Evolutionary conservation across 805 yeast species (phyloP).

Genomic region (Geotrichum ghanense): DNA sequence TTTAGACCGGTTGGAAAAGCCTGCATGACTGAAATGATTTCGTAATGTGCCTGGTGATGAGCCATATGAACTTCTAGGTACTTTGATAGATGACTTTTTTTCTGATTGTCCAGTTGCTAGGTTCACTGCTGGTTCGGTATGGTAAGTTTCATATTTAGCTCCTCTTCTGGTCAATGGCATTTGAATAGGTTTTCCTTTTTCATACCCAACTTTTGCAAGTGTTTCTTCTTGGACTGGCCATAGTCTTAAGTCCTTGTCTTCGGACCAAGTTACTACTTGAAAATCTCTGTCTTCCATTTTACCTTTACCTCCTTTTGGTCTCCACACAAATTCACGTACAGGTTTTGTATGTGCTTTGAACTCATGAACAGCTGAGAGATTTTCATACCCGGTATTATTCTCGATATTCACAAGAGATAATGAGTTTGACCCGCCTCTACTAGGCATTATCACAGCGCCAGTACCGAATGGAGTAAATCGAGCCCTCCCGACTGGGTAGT

Average conservation of each 20-base stretch:
- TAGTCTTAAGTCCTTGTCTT: slow-evolving; percentile 70
- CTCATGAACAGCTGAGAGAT: slow-evolving; percentile 40
- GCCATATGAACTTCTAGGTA: slow-evolving; percentile 1
- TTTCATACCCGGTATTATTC: slow-evolving; percentile 15
- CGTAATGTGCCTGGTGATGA: slow-evolving; percentile 5
- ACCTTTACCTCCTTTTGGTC: slow-evolving; percentile 43
- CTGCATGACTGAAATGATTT: slow-evolving; percentile 9
- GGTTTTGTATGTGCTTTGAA: slow-evolving; percentile 80
- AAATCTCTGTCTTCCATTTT: slow-evolving; percentile 62
- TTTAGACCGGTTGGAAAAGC: slow-evolving; percentile 2
- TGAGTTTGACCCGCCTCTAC: slow-evolving; percentile 70
- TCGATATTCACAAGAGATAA: slow-evolving; percentile 44
- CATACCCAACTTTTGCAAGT: slow-evolving; percentile 35
- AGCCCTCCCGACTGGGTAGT: slow-evolving; percentile 83
- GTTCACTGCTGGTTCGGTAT: slow-evolving; percentile 37
- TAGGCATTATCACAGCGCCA: slow-evolving; percentile 82
- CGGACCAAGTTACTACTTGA: slow-evolving; percentile 90
- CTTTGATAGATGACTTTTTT: background rate
- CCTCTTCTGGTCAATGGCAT: slow-evolving; percentile 30
- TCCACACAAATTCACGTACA: slow-evolving; percentile 82
- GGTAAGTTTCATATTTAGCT: slow-evolving; percentile 36
- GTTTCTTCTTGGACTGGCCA: slow-evolving; percentile 57
- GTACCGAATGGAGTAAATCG: slow-evolving; percentile 81
- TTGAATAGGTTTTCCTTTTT: slow-evolving; percentile 28
- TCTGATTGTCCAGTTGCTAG: background rate